phyloP scores from a whole-genome alignment of 164 flowering plant genomes.

The Chimonanthus salicifolius region DNA sequence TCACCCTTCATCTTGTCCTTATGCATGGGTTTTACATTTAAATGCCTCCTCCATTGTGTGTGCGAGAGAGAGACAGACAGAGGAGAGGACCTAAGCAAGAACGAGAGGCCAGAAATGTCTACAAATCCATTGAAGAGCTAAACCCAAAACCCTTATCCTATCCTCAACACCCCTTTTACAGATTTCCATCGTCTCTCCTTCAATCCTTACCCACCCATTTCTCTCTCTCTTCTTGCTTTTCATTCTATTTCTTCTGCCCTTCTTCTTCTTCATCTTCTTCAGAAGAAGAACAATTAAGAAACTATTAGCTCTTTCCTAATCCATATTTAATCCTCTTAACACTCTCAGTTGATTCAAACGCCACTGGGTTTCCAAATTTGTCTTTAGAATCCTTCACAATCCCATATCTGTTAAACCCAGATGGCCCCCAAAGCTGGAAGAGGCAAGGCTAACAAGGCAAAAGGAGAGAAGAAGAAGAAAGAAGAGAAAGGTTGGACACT shows the following conservation, averaged over 20 bases:
- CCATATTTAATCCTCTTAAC: background rate
- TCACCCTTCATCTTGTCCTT: conserved; percentile 18
- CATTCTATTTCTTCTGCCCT: background rate
- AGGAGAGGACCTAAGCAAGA: conserved; percentile 20
- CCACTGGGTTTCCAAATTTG: conserved; percentile 11
- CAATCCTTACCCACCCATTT: background rate
- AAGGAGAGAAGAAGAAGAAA: conserved; percentile 75
- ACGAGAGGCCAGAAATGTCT: conserved; percentile 62
- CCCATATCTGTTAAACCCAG: background rate
- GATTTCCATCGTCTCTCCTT: conserved; percentile 1
- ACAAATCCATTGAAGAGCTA: conserved; percentile 24
- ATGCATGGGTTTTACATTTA: conserved; percentile 16
- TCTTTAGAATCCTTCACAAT: background rate
- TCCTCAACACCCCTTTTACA: conserved; percentile 26
- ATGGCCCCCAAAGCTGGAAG: conserved; percentile 85
- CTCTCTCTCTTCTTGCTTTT: background rate
- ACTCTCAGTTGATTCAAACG: background rate
- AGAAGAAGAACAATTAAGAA: background rate
- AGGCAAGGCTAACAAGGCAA: conserved; percentile 50
- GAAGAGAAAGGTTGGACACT: conserved; percentile 64
- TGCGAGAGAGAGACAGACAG: conserved; percentile 17
- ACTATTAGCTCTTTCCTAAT: background rate
- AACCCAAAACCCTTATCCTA: conserved; percentile 46
- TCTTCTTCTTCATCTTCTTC: background rate
- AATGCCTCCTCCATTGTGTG: conserved; percentile 11